phyloP scores from a whole-genome alignment of 2,329 filamentous ascomycete species.

The Dryadomyces sulphureus region DNA sequence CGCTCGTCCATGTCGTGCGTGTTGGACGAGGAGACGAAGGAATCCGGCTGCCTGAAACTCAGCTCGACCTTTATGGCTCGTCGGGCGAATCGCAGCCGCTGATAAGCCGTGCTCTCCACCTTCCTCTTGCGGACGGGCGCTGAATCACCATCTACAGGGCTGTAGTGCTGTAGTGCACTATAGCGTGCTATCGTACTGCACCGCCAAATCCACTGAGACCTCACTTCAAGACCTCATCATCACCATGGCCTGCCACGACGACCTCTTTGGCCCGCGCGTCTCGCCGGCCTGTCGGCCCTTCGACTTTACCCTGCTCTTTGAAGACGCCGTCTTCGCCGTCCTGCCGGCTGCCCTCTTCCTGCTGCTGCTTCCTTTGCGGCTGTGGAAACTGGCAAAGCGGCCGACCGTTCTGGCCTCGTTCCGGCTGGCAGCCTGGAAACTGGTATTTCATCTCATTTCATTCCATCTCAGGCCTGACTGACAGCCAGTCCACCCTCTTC shows the following conservation, averaged over 20 bases:
- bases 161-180: no score
- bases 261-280: background rate
- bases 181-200: no score
- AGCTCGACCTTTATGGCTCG: no score
- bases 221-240: background rate
- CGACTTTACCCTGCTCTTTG: background rate
- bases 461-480: background rate
- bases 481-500: background rate
- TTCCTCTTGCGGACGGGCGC: no score
- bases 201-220: no score
- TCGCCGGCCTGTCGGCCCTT: background rate
- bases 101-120: no score
- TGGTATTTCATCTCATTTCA: background rate
- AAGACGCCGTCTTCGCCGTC: background rate
- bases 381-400: background rate
- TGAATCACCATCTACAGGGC: no score
- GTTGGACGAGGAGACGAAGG: no score
- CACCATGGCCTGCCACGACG: background rate
- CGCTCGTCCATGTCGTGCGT: no score
- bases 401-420: background rate
- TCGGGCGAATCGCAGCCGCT: no score
- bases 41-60: no score
- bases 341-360: background rate
- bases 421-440: background rate
- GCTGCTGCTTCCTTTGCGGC: background rate